Conservation (phyloP, 2,329 filamentous ascomycete genomes). For the Rhynchosporium graminicola region DNA sequence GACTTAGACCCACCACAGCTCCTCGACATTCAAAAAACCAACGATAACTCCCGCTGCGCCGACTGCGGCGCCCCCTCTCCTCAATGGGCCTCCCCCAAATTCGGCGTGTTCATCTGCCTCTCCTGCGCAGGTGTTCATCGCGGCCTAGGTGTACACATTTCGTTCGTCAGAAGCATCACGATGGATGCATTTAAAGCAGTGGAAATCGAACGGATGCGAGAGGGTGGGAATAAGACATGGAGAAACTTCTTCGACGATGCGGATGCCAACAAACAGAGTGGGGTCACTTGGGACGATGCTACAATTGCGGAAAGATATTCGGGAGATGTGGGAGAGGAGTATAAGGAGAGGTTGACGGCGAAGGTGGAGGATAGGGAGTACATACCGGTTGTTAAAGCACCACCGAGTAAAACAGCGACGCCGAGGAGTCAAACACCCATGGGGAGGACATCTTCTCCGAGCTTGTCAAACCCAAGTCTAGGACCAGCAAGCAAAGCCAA, state of each 20-base stretch:
- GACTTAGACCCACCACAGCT: slow-evolving; percentile 55
- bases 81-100: slow-evolving; percentile 97
- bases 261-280: slow-evolving; percentile 64
- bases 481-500: slow-evolving; percentile 52
- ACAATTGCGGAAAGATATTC: slow-evolving; percentile 91
- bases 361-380: slow-evolving; percentile 90
- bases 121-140: slow-evolving; percentile 94
- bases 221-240: slow-evolving; percentile 88
- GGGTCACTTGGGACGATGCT: slow-evolving; percentile 71
- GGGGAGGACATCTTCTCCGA: slow-evolving; percentile 36
- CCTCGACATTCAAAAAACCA: slow-evolving; percentile 84
- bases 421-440: slow-evolving; percentile 35
- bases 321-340: slow-evolving; percentile 89
- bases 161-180: slow-evolving; percentile 94
- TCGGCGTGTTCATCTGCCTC: slow-evolving; percentile 98
- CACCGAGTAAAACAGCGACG: slow-evolving; percentile 24
- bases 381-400: slow-evolving; percentile 66
- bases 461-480: slow-evolving; percentile 32
- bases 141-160: slow-evolving; percentile 94
- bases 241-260: slow-evolving; percentile 81
- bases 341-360: slow-evolving; percentile 84
- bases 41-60: slow-evolving; percentile 87
- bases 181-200: slow-evolving; percentile 97
- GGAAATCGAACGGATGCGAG: slow-evolving; percentile 92
- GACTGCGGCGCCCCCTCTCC: slow-evolving; percentile 95